phyloP scores from a whole-genome alignment of 495 filamentous ascomycete genomes.

The Schizothecium vesticola region DNA sequence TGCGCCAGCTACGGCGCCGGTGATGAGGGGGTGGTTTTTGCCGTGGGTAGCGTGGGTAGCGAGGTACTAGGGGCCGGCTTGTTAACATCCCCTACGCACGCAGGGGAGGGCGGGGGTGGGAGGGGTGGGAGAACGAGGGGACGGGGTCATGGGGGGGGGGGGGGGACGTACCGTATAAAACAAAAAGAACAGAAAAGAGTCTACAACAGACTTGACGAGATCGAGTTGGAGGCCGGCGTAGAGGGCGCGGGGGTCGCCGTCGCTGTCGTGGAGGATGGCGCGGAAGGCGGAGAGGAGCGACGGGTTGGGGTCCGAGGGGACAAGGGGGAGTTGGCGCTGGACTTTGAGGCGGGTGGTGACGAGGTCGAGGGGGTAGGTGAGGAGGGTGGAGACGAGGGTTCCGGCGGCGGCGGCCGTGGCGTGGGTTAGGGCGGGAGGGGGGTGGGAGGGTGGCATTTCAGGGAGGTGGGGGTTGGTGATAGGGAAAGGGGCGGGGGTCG shows the following conservation, averaged over 20 bases:
- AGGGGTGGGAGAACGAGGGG: too few relatives aligned
- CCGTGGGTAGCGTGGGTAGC: constrained; percentile 56
- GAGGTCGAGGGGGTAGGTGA: constrained; percentile 80
- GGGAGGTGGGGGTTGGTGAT: not conserved
- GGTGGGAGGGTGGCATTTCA: constrained; percentile 52
- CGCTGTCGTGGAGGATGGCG: constrained; percentile 69
- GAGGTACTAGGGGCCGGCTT: constrained; percentile 32
- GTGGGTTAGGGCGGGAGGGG: constrained; percentile 59
- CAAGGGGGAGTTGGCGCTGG: constrained; percentile 55
- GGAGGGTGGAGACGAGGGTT: constrained; percentile 71
- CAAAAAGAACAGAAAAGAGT: constrained; percentile 80
- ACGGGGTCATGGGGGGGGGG: too few relatives aligned
- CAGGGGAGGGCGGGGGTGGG: too few relatives aligned
- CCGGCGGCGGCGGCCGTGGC: constrained; percentile 75
- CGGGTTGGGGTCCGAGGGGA: constrained; percentile 28
- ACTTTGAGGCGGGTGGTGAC: constrained; percentile 81
- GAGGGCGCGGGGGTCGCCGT: constrained; percentile 64
- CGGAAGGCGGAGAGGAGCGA: constrained; percentile 58
- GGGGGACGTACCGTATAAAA: constrained; percentile 55
- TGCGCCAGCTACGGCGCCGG: constrained; percentile 74
- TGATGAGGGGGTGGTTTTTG: constrained; percentile 52
- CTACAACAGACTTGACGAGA: constrained; percentile 64
- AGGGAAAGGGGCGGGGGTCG: not conserved
- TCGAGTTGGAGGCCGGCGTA: constrained; percentile 73
- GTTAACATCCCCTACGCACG: too few relatives aligned